phyloP scores from a whole-genome alignment of 345 rosid species.

The Arabidopsis thaliana region TAIR10.1 NC_003070.9:27940001-27940500 shows the following conservation, averaged over 20 bases:
- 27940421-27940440: not conserved
- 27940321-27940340: constrained; percentile 29
- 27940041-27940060: not conserved
- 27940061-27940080: not conserved
- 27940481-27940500: not conserved
- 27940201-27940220: constrained; percentile 40
- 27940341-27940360: not conserved
- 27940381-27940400: not conserved
- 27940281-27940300: not conserved
- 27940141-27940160: constrained; percentile 31
- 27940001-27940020: not conserved
- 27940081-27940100: constrained; percentile 1
- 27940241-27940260: constrained; percentile 24
- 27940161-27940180: constrained; percentile 23
- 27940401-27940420: not conserved
- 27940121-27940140: not conserved
- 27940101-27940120: not conserved
- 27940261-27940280: not conserved
- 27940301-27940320: not conserved
- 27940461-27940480: not conserved
- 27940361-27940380: not conserved
- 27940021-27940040: constrained; percentile 8
- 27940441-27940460: not conserved
- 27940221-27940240: not conserved
- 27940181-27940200: constrained; percentile 17